Evolutionary conservation across 2,329 filamentous ascomycete species (phyloP), one percentile per base, ranked within the genome.

Genomic region (Colletotrichum trifolii): DNA sequence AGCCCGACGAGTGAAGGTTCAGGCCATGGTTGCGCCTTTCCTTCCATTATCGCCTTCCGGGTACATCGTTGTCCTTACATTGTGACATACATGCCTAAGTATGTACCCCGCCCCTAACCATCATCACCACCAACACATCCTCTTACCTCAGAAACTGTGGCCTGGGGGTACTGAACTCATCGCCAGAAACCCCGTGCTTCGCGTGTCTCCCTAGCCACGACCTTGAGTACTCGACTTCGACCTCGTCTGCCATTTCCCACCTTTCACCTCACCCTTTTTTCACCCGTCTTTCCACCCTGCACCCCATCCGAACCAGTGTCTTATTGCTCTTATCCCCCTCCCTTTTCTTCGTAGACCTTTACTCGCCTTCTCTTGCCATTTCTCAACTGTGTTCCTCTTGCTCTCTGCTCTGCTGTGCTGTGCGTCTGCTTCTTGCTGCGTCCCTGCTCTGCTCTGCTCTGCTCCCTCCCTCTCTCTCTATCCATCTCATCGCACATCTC

Each of bases 181-280:
- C 52, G 57, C 62, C 39, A 61, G 53, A 59, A 58, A 47, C 63
- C 50, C 43, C 45, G 58, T 59, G 67, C 67, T 71, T 53, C 68
- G 64, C 58, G 76, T 75, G 61, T 64, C 64, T 69, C 67, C 65
- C 61, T 25, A 25, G 25, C 25, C 25, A 25, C 25, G 25, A 25
- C 25, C 25, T 25, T 25, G 25, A 25, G 25, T 25, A 25, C 25
- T 25, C 25, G 4, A 25, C 60, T 67, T 65, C 54, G 67, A 76
- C 76, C 74, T 71, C 77, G 78, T 17, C 43, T 15, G 13, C 15
- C 43, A 43, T 43, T 9, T 70, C 70, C 70, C 69, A 56, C 42
- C 64, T 69, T 63, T 73, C 68, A 60, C 69, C 71, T 69, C 70
- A 71, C 70, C 69, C 70, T 69, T 66, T 68, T 71, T 73, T 71